Evolutionary conservation across 257 asterid genomes (phyloP).

Genomic region (Nicotiana otophora): DNA sequence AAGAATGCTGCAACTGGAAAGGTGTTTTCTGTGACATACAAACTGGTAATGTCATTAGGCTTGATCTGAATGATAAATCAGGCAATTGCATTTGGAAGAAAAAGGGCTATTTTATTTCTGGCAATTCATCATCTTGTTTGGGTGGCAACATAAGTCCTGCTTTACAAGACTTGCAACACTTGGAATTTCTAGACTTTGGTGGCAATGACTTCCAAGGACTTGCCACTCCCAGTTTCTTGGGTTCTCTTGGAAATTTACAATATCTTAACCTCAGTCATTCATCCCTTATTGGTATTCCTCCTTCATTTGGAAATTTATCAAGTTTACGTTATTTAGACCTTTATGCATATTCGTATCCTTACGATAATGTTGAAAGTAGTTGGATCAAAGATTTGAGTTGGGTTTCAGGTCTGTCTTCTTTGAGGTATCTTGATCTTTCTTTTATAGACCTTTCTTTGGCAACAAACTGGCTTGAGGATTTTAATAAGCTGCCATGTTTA

Average conservation of each 20-base stretch:
- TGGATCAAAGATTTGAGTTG: not conserved
- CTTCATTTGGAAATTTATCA: constrained; percentile 17
- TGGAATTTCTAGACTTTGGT: constrained; percentile 21
- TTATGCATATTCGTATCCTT: not conserved
- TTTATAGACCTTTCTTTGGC: not conserved
- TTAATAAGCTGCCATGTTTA: not conserved
- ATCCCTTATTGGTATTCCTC: constrained; percentile 9
- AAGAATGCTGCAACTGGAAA: constrained; percentile 12
- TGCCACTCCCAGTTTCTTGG: constrained; percentile 11
- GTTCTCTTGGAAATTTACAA: constrained; percentile 12
- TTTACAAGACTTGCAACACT: not conserved
- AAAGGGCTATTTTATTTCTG: not conserved
- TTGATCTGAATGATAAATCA: constrained; percentile 8
- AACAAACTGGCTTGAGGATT: constrained; percentile 3
- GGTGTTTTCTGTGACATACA: not conserved
- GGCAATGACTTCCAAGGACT: constrained; percentile 12
- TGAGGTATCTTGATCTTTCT: constrained; percentile 8
- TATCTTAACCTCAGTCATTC: constrained; percentile 16
- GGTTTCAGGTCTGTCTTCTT: constrained; percentile 13
- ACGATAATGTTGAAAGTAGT: not conserved
- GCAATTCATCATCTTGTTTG: not conserved
- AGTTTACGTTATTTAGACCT: constrained; percentile 10
- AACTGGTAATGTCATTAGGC: not conserved
- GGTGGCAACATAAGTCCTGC: constrained; percentile 23
- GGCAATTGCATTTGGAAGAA: not conserved